These are phyloP conservation scores for Monilinia aucupariae DNA, from an alignment of 2,329 filamentous ascomycete genomes.

Conservation along the genomic window DNA sequence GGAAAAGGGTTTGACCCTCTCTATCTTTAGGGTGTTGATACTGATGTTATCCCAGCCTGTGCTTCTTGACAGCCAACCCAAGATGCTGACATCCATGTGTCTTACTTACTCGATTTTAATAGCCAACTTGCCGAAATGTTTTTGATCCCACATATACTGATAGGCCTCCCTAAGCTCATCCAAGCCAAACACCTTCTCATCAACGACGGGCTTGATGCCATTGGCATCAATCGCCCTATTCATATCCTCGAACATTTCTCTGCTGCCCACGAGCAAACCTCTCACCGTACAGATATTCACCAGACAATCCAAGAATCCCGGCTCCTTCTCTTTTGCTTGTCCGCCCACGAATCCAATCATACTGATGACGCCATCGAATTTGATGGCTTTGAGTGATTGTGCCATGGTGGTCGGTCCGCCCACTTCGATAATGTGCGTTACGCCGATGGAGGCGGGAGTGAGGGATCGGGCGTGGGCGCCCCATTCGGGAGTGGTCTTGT, in stretches of 20 bases:
- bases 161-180: slow-evolving; percentile 44
- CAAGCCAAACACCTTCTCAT: slow-evolving; percentile 42
- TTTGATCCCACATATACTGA: slow-evolving; percentile 47
- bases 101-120: slow-evolving; percentile 14
- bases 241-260: slow-evolving; percentile 48
- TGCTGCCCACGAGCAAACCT: slow-evolving; percentile 44
- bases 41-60: too few species aligned
- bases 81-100: neutral
- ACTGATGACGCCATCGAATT: slow-evolving; percentile 39
- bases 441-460: slow-evolving; percentile 37
- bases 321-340: slow-evolving; percentile 23
- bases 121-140: slow-evolving; percentile 25
- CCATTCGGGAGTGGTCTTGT: slow-evolving; percentile 39
- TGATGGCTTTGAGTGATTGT: slow-evolving; percentile 39
- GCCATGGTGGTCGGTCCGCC: slow-evolving; percentile 39
- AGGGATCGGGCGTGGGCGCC: slow-evolving; percentile 37
- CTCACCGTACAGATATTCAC: slow-evolving; percentile 40
- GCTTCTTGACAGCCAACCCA: too few species aligned
- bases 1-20: too few species aligned
- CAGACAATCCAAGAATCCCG: slow-evolving; percentile 33
- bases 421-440: slow-evolving; percentile 43
- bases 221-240: slow-evolving; percentile 45
- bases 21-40: neutral
- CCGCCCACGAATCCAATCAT: slow-evolving; percentile 39
- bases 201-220: slow-evolving; percentile 43